Percentiles rank a stretch among this genome's conserved stretches.
These are phyloP conservation scores for Rhodofomes roseus DNA, from an alignment of 1,284 basidiomycete species.

Conservation along the genomic window DNA sequence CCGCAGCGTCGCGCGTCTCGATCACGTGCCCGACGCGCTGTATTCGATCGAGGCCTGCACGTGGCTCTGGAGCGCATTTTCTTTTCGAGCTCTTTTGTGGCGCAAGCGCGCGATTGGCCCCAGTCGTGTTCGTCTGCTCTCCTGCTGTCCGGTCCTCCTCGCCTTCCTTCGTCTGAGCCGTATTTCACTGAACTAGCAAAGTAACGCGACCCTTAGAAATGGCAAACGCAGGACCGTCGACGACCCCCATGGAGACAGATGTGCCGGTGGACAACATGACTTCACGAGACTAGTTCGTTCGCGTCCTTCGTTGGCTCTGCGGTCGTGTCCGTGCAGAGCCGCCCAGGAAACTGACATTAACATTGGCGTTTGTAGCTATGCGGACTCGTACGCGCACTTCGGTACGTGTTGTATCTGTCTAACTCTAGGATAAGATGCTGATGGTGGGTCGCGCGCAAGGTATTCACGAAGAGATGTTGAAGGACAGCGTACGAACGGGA, in stretches of 20 bases:
- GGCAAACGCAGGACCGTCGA: constrained; percentile 38
- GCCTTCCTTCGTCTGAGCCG: not conserved
- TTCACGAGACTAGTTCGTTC: constrained; percentile 77
- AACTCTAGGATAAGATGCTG: not conserved
- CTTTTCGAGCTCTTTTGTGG: not conserved
- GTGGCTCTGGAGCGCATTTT: constrained; percentile 1
- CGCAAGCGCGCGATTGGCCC: not conserved
- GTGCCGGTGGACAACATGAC: constrained; percentile 49
- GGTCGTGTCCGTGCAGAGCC: constrained; percentile 26
- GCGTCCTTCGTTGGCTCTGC: constrained; percentile 18
- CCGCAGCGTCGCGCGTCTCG: not conserved
- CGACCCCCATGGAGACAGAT: constrained; percentile 31
- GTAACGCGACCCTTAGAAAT: constrained; percentile 27
- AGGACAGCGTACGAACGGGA: constrained; percentile 93
- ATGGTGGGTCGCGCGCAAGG: constrained; percentile 34
- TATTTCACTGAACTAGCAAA: not conserved
- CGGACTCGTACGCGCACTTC: constrained; percentile 93
- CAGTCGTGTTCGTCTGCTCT: not conserved
- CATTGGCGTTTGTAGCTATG: constrained; percentile 58
- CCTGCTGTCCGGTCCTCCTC: not conserved
- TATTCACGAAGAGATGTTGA: constrained; percentile 99
- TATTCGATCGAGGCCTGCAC: constrained; percentile 6
- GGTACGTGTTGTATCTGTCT: constrained; percentile 45
- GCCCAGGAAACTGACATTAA: not conserved
- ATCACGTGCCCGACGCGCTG: not conserved